Conservation (phyloP, 345 rosid species). For the Melaleuca alternifolia region DNA sequence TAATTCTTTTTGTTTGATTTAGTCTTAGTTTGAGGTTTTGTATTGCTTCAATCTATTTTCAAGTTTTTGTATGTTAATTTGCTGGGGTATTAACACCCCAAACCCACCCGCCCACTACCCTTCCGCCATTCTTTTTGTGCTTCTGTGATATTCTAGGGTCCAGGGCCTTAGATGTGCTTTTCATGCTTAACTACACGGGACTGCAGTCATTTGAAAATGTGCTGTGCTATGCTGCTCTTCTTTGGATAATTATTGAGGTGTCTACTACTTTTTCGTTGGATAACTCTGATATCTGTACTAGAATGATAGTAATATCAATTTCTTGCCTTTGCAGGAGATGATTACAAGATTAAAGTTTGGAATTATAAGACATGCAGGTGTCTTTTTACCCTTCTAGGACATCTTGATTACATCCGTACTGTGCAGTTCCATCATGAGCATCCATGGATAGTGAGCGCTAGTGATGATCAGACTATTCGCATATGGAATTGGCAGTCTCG, state of each 20-base stretch:
- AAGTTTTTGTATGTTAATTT: too few species aligned
- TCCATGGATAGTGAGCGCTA: slow-evolving; percentile 98
- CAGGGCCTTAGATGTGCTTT: background rate
- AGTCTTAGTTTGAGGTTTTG: background rate
- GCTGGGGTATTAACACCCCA: too few species aligned
- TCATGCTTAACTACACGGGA: background rate
- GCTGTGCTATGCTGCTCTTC: background rate
- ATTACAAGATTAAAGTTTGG: slow-evolving; percentile 97
- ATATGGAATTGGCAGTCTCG: slow-evolving; percentile 99
- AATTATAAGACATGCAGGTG: slow-evolving; percentile 85
- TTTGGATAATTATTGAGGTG: background rate
- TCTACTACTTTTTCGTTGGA: too few species aligned
- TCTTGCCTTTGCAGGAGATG: slow-evolving; percentile 63
- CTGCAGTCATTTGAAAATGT: background rate
- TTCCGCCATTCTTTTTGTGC: background rate
- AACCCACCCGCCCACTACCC: too few species aligned
- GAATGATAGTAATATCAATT: background rate
- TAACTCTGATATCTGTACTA: background rate
- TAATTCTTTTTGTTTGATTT: background rate
- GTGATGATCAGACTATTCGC: slow-evolving; percentile 97
- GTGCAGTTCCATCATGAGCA: slow-evolving; percentile 95
- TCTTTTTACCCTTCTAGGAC: slow-evolving; percentile 91
- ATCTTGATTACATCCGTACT: slow-evolving; percentile 93
- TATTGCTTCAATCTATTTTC: background rate
- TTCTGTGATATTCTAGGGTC: background rate